Evolutionary conservation across 345 rosid genomes (phyloP), one percentile per base, ranked within the genome.

Genomic region (Brassica carinata): DNA sequence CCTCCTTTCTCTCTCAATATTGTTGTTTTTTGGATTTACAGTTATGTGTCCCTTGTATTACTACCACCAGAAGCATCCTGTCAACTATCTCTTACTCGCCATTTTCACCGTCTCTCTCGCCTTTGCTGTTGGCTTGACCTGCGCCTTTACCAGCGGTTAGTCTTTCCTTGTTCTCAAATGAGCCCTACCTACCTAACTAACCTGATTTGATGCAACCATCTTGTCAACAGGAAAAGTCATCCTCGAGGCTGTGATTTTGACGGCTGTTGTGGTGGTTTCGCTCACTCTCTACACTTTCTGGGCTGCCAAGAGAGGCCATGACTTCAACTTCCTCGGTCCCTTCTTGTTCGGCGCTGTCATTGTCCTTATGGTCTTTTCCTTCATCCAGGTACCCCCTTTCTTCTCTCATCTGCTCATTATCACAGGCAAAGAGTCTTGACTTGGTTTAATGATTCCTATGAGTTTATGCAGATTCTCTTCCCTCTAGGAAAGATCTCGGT

Each of bases 241-340:
- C 72, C 84, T 95, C 45, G 96, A 93, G 81, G 66, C 99, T 36
- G 96, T 73, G 5, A 91, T 94, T n/a, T 72, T 94, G 76, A 94
- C 98, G 0, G 23, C 92, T n/a, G 87, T 79, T 26, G 90, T 94
- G 80, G 98, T 93, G 27, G 69, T 90, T 68, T 78, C 88, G n/a
- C 97, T 93, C 17, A 93, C 98, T 10, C 79, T 91, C 6, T 94
- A 91, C 86, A 94, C 99, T 7, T 94, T 93, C 85, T 94, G 99
- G 99, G 99, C 98, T 8, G 98, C 91, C 7, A 85, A 84, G 72
- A 91, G 92, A 81, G 98, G 99, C 81, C 85, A 92, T 11, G 97
- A 94, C 80, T 94, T 94, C 85, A 90, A 77, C 80, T 94, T 93
- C 85, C 93, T 94, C 7, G 97, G 97, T 3, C 99, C 97, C 48